A percentile compares a stretch with the other conserved stretches of the same genome.
Conservation (phyloP, 352 stramenopile genomes). For the Phytophthora chlamydospora region DNA sequence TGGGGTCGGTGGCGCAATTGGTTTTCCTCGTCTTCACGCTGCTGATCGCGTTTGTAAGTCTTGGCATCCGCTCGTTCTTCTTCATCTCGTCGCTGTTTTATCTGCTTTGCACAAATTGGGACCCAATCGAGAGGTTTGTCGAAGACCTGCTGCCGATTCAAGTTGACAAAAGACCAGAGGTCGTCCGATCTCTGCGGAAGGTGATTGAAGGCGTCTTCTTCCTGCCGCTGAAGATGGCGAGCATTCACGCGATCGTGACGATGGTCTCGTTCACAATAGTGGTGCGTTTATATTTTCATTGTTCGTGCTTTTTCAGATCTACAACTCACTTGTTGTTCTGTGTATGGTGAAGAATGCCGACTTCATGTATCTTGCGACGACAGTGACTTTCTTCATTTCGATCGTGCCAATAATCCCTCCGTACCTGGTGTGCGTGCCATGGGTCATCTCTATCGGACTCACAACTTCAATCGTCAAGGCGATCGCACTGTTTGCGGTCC, state of each 20-base stretch:
- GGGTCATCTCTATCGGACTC: constrained; percentile 79
- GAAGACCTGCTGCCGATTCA: constrained; percentile 81
- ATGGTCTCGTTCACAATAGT: constrained; percentile 88
- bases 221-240: constrained; percentile 88
- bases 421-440: constrained; percentile 86
- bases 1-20: constrained; percentile 83
- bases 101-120: constrained; percentile 85
- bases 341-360: constrained; percentile 67
- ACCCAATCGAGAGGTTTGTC: constrained; percentile 86
- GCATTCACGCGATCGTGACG: constrained; percentile 87
- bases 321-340: neutral
- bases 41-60: constrained; percentile 85
- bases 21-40: constrained; percentile 79
- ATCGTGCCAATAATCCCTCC: constrained; percentile 89
- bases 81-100: constrained; percentile 91
- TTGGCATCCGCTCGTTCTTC: constrained; percentile 87
- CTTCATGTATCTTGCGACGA: constrained; percentile 87
- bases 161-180: constrained; percentile 70
- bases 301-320: neutral
- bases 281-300: constrained; percentile 44
- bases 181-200: constrained; percentile 74
- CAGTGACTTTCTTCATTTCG: constrained; percentile 89
- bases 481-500: constrained; percentile 76
- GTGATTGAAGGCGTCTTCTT: constrained; percentile 90
- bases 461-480: constrained; percentile 86